Percentiles rank a stretch among this genome's conserved stretches.
Conservation (phyloP, 768 basidiomycete genomes). For the Neoboletus magnificus region DNA sequence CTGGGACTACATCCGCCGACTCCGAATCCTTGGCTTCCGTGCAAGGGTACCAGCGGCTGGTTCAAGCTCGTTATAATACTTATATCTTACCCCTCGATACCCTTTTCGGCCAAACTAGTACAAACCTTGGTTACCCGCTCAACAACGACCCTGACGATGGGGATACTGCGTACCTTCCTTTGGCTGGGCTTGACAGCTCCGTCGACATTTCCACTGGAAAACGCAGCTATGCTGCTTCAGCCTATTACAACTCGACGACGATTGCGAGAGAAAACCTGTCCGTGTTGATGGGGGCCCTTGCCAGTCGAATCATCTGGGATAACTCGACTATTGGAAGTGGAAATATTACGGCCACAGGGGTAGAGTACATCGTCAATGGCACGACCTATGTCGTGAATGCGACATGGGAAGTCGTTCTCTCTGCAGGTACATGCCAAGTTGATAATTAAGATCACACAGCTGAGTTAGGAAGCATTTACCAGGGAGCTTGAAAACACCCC, state of each 20-base stretch:
- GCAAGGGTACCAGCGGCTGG: neutral
- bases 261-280: neutral
- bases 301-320: neutral
- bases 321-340: neutral
- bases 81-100: neutral
- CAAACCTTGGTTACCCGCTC: neutral
- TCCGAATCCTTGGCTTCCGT: neutral
- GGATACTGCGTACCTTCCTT: neutral
- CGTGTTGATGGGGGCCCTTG: neutral
- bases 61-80: neutral
- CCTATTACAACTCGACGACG: neutral
- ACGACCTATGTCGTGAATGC: neutral
- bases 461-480: neutral
- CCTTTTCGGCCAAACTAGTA: neutral
- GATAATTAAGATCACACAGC: neutral
- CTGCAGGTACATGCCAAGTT: neutral
- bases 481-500: neutral
- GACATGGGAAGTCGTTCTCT: neutral
- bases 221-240: neutral
- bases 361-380: neutral
- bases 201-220: neutral
- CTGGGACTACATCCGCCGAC: neutral
- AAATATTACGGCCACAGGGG: neutral
- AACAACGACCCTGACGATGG: neutral
- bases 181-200: neutral